phyloP scores from a whole-genome alignment of 2,329 filamentous ascomycete genomes.

The Cladophialophora bantiana region DNA sequence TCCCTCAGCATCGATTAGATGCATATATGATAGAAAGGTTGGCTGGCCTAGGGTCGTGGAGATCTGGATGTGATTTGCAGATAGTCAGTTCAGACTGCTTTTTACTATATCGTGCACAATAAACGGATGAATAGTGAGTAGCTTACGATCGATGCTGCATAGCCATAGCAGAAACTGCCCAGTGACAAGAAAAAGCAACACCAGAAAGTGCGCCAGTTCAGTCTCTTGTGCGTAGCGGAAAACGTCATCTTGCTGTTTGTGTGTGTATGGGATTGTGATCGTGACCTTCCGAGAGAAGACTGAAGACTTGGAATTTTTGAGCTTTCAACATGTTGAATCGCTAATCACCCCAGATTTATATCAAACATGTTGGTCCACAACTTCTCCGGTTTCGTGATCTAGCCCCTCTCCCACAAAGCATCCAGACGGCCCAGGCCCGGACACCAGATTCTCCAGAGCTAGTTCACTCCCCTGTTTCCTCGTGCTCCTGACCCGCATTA shows the following conservation, averaged over 20 bases:
- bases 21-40: conserved; percentile 15
- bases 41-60: conserved; percentile 17
- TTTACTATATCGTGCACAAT: background rate
- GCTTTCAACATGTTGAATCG: background rate
- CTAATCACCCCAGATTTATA: background rate
- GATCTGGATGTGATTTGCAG: background rate
- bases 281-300: background rate
- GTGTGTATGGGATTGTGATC: background rate
- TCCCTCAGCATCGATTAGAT: conserved; percentile 16
- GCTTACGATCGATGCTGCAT: conserved; percentile 12
- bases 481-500: background rate
- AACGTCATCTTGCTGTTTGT: conserved; percentile 10
- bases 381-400: background rate
- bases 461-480: background rate
- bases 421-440: background rate
- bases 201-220: conserved; percentile 14
- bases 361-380: background rate
- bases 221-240: background rate
- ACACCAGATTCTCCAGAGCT: background rate
- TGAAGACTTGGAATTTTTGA: background rate
- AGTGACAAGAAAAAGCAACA: conserved; percentile 19
- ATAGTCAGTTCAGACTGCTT: background rate
- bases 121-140: background rate
- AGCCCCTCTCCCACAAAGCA: background rate
- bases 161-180: conserved; percentile 15